Conservation (phyloP, 2,329 filamentous ascomycete species). For the Pseudogymnoascus sp. region DNA sequence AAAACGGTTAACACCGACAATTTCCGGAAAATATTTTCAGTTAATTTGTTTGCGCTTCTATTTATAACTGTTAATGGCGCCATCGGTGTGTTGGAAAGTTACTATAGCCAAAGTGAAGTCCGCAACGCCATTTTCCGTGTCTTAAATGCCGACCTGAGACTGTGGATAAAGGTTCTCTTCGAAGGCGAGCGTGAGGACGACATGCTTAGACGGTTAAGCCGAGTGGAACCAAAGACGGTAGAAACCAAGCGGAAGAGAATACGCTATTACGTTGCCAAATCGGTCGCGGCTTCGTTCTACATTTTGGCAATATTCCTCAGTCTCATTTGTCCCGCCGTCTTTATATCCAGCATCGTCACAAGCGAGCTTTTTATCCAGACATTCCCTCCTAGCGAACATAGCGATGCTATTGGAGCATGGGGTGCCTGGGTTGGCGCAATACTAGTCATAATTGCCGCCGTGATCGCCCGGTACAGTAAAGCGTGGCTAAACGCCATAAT, state of each 20-base stretch:
- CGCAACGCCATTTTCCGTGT: conserved; percentile 12
- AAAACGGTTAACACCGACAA: neutral
- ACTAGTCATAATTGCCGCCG: conserved; percentile 11
- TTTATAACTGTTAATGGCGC: conserved; percentile 12
- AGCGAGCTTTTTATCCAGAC: conserved; percentile 8
- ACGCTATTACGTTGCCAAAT: conserved; percentile 11
- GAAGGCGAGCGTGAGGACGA: conserved; percentile 11
- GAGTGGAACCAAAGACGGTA: neutral
- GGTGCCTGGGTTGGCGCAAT: conserved; percentile 13
- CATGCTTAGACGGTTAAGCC: neutral
- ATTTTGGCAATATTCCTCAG: conserved; percentile 2
- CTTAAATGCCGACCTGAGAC: conserved; percentile 9
- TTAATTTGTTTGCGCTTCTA: conserved; percentile 6
- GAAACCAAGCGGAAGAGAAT: conserved; percentile 8
- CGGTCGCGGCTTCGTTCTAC: conserved; percentile 10
- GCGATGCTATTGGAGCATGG: conserved; percentile 14
- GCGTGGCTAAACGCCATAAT: conserved; percentile 4
- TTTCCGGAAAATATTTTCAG: neutral
- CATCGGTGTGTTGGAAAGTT: conserved; percentile 11
- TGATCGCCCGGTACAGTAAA: conserved; percentile 11
- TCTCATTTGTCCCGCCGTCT: conserved; percentile 11
- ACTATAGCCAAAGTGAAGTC: conserved; percentile 11
- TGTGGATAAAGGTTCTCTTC: conserved; percentile 11
- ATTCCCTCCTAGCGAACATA: conserved; percentile 12
- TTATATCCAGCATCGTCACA: conserved; percentile 9